Percentiles rank a stretch among this genome's conserved stretches.
phyloP scores from a whole-genome alignment of 345 rosid genomes.

The Eutrema heterophyllum region DNA sequence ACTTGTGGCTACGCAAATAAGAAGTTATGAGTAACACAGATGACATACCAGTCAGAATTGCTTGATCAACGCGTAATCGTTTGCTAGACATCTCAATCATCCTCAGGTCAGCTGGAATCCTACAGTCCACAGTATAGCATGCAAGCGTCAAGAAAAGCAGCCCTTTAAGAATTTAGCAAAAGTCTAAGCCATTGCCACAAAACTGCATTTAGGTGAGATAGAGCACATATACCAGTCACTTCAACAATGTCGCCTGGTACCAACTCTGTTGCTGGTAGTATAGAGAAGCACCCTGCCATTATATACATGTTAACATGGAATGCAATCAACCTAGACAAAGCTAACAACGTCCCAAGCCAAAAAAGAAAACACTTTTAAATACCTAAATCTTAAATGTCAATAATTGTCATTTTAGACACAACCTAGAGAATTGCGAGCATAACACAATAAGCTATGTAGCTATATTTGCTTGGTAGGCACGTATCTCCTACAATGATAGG shows the following conservation, averaged over 20 bases:
- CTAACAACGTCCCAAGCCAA: background rate
- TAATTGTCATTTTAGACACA: background rate
- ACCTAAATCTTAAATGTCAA: background rate
- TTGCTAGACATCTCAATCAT: constrained; percentile 89
- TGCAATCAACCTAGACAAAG: constrained; percentile 11
- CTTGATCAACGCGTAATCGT: constrained; percentile 94
- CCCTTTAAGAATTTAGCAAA: background rate
- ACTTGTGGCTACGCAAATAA: constrained; percentile 1
- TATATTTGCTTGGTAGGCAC: constrained; percentile 97
- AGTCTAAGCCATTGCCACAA: background rate
- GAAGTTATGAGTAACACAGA: constrained; percentile 3
- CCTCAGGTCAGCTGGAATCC: constrained; percentile 98
- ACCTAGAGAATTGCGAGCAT: background rate
- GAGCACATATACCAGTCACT: constrained; percentile 58
- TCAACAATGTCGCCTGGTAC: constrained; percentile 98
- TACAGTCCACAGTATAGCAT: constrained; percentile 72
- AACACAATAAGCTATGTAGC: constrained; percentile 41
- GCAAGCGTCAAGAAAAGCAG: constrained; percentile 21
- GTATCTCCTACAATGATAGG: constrained; percentile 63
- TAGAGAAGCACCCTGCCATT: constrained; percentile 90
- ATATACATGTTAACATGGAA: constrained; percentile 8
- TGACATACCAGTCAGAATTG: constrained; percentile 85
- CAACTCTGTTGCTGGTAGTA: constrained; percentile 89
- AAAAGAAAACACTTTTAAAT: background rate
- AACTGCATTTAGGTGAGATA: background rate